These are phyloP conservation scores for Fusarium nisikadoi DNA, from an alignment of 2,329 filamentous ascomycete species.

Conservation along the genomic window DNA sequence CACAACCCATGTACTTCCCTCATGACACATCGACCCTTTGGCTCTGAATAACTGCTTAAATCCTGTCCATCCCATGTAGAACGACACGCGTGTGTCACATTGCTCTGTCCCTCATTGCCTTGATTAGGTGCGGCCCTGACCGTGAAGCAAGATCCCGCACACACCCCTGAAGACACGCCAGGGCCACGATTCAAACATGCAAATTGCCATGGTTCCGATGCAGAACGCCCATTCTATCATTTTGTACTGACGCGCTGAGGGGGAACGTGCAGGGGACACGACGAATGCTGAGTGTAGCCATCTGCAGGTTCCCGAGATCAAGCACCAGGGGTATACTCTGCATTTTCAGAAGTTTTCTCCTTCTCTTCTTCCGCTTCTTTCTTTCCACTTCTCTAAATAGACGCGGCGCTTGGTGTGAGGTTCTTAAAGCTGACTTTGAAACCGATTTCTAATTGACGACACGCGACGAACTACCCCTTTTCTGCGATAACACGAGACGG, in stretches of 20 bases:
- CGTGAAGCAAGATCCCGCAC: background rate
- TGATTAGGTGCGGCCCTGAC: background rate
- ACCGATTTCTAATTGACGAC: background rate
- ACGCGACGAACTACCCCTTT: background rate
- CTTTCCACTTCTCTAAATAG: fast-evolving
- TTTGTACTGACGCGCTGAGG: fast-evolving
- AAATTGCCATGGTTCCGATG: background rate
- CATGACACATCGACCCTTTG: background rate
- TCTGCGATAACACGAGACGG: background rate
- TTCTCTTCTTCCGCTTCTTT: background rate
- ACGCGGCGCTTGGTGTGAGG: fast-evolving
- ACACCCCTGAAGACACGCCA: background rate
- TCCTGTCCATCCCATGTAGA: background rate
- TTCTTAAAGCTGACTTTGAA: background rate
- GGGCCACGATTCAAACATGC: background rate
- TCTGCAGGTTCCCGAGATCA: constrained; percentile 9
- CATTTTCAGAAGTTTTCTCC: background rate
- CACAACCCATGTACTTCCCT: background rate
- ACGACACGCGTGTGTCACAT: background rate
- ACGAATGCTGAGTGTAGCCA: background rate
- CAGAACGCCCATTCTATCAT: background rate
- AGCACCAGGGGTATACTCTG: background rate
- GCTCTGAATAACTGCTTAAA: background rate
- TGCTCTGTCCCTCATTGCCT: background rate
- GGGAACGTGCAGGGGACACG: too few species aligned